phyloP scores from a whole-genome alignment of 2,329 filamentous ascomycete genomes.

The Dactylellina haptotyla region DNA sequence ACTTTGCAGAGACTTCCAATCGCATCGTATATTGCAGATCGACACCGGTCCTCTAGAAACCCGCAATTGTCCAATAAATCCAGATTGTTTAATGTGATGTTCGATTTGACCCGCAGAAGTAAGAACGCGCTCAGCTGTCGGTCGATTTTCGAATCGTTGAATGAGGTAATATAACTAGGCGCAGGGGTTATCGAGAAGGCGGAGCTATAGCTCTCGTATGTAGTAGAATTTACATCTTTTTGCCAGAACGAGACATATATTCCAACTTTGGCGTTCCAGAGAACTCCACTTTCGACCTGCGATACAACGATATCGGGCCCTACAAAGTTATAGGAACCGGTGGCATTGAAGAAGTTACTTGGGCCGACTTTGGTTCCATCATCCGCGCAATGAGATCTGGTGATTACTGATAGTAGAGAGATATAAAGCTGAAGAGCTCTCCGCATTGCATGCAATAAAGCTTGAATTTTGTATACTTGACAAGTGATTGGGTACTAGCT shows the following conservation, averaged over 20 bases:
- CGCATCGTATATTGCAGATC: too few species aligned
- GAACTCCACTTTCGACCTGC: too few species aligned
- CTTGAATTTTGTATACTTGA: too few species aligned
- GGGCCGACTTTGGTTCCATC: background rate
- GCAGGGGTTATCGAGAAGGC: background rate
- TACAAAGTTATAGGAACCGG: background rate
- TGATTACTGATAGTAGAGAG: too few species aligned
- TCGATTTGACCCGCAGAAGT: background rate
- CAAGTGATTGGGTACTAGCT: too few species aligned
- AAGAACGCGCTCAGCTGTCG: background rate
- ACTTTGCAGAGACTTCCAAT: too few species aligned
- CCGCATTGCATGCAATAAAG: too few species aligned
- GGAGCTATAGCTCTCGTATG: background rate
- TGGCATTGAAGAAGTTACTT: background rate
- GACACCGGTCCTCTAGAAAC: background rate
- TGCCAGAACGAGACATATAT: background rate
- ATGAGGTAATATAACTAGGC: background rate
- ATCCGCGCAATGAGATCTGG: too few species aligned
- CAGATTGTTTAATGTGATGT: background rate
- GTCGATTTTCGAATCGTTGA: background rate
- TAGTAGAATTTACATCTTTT: background rate
- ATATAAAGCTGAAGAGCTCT: too few species aligned
- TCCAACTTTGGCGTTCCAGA: background rate
- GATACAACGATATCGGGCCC: too few species aligned
- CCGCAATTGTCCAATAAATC: background rate